Base-by-base conservation (phyloP, 805 yeast genomes). In the Candida railenensis region DNA sequence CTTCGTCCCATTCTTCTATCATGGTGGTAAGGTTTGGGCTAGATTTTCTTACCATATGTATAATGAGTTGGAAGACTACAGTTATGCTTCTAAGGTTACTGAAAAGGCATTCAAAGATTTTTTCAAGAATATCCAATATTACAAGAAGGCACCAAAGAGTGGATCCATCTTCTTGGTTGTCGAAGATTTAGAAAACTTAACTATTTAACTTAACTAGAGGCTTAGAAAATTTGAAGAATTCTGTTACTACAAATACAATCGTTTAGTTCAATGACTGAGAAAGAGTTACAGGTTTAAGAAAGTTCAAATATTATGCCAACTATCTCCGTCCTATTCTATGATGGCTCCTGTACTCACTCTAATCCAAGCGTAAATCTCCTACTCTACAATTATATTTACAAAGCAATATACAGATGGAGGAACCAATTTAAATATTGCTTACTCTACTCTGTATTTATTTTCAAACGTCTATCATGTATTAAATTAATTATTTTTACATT, bases 1-100 rank as follows among this genome's bases (percentile, higher is more conserved):
- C 1, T 77, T 63, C 53, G 66, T 78, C 32, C 85, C 80, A 4
- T 50, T 73, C 22, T 58, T 54, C 2, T 51, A 61, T 37, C 81
- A 77, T 55, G 63, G 69, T 32, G 74, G 65, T 2, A 53, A 53
- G 25, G 38, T 73, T 22, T 77, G 67, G 62, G 63, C 68, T 22
- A 72, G 91, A 50, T 77, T 82, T 50, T 76, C 83, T 45, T 82
- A 82, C 21, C 86, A 82, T 54, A 62, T 82, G 5, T 85, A 81
- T 58, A 77, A 80, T 50, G 85, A 81, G 40, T 53, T 77, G n/a
- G 65, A 65, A 3, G 90, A 85, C 53, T 83, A 71, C 58, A 65
- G 66, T 28, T 60, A 64, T 41, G 84, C 81, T 3, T 68, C 77
- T 22, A 65, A 67, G n/a, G 62, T 62, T 2, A 55, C 81, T 22